Evolutionary conservation across 352 stramenopile species (phyloP), one percentile per base, ranked within the genome.

Genomic region (Globisporangium cederbergense): DNA sequence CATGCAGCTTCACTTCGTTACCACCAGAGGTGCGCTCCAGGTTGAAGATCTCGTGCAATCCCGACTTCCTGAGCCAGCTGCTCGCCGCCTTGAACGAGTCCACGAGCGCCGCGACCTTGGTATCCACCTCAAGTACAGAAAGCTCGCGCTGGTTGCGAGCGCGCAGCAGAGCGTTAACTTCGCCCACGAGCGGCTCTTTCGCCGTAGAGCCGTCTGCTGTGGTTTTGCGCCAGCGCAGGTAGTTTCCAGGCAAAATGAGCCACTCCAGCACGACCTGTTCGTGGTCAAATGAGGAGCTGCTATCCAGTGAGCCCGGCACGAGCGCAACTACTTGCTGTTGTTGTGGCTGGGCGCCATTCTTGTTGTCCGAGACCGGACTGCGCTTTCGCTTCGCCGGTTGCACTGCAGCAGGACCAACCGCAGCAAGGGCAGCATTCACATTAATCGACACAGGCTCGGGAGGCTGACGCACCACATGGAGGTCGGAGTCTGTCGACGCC

Each of bases 151-250:
- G 53, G 38, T 71, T 71, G 7, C 34, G 70, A 14, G 65, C 68
- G 43, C 70, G 67, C 53, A 78, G 58, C 32, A 79, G 65, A 40
- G 64, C 22, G 40, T 80, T 78, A 51, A 79, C 76, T 65, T 82
- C 75, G 0, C 70, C 47, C 34, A 60, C 78, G n/a, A 83, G 45
- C 7, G 70, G 62, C 50, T 71, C 57, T 52, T 75, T 78, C 30
- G 71, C 67, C 6, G 60, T 55, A 14, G 36, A 59, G 62, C 67
- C 22, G 55, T 32, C 51, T 64, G 71, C n/a, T 54, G 38, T 47
- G 67, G 25, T 57, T 22, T 64, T 57, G 30, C 52, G 60, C 75
- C 75, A 83, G 25, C 72, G 72, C 28, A 72, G 64, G 62, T 79
- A 80, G 60, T 71, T 83, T 5, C 70, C 73, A 20, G 75, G 72